Evolutionary conservation across 1,284 basidiomycete genomes (phyloP), one percentile per base, ranked within the genome.

Genomic region (Naganishia sp.): DNA sequence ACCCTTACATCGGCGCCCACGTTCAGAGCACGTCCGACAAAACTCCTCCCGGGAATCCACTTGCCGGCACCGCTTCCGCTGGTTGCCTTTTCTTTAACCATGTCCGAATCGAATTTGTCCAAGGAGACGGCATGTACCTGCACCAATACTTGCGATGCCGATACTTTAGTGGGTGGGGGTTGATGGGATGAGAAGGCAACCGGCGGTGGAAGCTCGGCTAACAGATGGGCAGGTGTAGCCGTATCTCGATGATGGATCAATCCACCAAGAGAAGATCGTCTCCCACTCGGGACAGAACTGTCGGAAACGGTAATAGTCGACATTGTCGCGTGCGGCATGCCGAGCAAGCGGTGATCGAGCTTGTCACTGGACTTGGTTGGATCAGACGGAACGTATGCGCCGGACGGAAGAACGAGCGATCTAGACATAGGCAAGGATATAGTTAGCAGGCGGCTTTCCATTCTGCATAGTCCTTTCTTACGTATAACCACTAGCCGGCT

Each of bases 51-150:
- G 15, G 92, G 92, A 2, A 93, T 74, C 74, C 71, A 79, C 64
- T 75, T 79, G 56, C 78, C 73, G 43, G 77, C 76, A 15, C 71
- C 71, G 52, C 32, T 65, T 31, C 69, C 69, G 6, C 47, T 46
- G 3, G 55, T 45, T 11, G 66, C 47, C 58, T 69, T 69, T 46
- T 69, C 70, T 25, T 60, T 65, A 25, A 69, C 68, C 65, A 57
- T 68, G 52, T 69, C 68, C 28, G 84, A 83, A 79, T 94, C 91
- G 5, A 88, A 78, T 15, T 83, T 82, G 73, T 94, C 91, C 49
- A 94, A 76, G 2, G 86, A 90, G 0, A 90, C 90, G 9, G 89
- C 90, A 82, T 89, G 90, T 1, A 94, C 88, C 73, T 93, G 90
- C 10, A 94, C 86, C 17, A 94, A 81, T 5, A 92, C 84, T 68